Evolutionary conservation across 495 filamentous ascomycete species (phyloP), one percentile per base, ranked within the genome.

Genomic region (Aspergillus sclerotiicarbonarius): DNA sequence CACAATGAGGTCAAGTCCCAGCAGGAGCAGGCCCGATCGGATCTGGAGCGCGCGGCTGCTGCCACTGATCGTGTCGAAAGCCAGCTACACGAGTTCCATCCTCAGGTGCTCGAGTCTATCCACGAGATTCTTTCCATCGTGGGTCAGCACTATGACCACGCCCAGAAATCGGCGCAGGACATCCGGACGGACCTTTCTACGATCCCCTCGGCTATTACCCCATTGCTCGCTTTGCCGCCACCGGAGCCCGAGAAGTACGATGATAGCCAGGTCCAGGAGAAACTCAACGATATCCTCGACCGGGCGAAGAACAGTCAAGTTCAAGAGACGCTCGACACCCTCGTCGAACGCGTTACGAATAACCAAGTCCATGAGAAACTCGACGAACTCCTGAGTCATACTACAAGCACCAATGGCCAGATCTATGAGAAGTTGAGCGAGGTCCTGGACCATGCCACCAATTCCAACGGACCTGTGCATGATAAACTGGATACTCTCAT

Each of bases 81-180:
- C 51, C 81, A 91, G 50, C 78, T 92, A 9, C 80, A 81, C 6
- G 91, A 96, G 67, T 89, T 87, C 69, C 85, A 96, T 54, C 92
- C 92, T 4, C 88, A 91, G 68, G 87, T 96, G 52, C 76, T 96
- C 30, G 85, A 91, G 30, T 83, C 87, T 0, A 80, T 97, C 46
- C 87, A 90, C 59, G 88, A 94, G 63, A 85, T 96, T n/a, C 77
- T 93, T n/a, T 72, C 80, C 16, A 77, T 92, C 50, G 88, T 95
- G 33, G 86, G 82, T 12, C 83, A 92, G 67, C 91, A 97, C 62
- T 95, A 86, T 66, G 88, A 94, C 60, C 78, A 83, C 53, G 75
- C 83, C 6, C 77, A 81, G 61, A 72, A 76, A 31, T 76, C 81
- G 10, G 66, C 76, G 1, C 75, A 83, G 59, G 81, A 82, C 29